Percentiles rank a stretch among this genome's conserved stretches.
Evolutionary conservation across 2,329 filamentous ascomycete genomes (phyloP).

Genomic region (Xylaria digitata): DNA sequence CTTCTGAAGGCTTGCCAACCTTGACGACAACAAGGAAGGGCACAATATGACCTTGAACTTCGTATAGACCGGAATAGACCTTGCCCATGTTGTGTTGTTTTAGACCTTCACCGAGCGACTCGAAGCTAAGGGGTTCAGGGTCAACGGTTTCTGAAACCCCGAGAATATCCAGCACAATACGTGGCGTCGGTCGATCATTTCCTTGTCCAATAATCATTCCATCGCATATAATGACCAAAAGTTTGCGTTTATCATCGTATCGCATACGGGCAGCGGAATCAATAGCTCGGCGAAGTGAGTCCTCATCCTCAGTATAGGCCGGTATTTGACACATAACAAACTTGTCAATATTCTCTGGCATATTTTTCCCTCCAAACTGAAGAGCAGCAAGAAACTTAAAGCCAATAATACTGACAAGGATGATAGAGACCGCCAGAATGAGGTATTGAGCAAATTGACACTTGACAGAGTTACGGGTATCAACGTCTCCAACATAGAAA

Average conservation of each 20-base stretch:
- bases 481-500: constrained; percentile 91
- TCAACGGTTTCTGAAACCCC: constrained; percentile 94
- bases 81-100: constrained; percentile 99
- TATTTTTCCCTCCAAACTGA: constrained; percentile 90
- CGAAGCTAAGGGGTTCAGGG: constrained; percentile 95
- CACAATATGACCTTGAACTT: constrained; percentile 97
- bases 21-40: constrained; percentile 98
- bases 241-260: constrained; percentile 98
- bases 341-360: constrained; percentile 96
- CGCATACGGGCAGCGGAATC: constrained; percentile 95
- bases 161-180: constrained; percentile 96
- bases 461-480: constrained; percentile 85
- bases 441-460: constrained; percentile 93
- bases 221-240: constrained; percentile 91
- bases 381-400: constrained; percentile 98
- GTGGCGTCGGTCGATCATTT: constrained; percentile 93
- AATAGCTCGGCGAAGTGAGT: constrained; percentile 94
- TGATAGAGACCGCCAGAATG: constrained; percentile 82
- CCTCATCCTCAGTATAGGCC: constrained; percentile 98
- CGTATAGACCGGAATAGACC: constrained; percentile 96
- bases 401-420: constrained; percentile 83
- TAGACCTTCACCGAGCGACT: constrained; percentile 92
- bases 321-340: constrained; percentile 98
- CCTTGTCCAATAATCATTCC: constrained; percentile 99
- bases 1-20: constrained; percentile 96